phyloP scores from a whole-genome alignment of 768 basidiomycete species.

The Asterophora parasitica region DNA sequence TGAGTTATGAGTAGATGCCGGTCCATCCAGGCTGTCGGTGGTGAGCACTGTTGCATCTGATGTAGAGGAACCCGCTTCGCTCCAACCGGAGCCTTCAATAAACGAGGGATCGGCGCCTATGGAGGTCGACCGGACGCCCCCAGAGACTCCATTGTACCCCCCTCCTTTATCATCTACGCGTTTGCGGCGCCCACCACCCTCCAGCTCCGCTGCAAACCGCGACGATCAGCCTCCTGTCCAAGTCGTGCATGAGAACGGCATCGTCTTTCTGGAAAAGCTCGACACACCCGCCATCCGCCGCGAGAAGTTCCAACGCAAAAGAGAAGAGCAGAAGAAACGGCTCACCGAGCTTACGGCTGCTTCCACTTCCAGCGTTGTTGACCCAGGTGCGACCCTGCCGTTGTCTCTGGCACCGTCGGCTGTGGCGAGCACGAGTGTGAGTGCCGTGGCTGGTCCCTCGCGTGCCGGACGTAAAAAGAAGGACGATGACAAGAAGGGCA shows the following conservation, averaged over 20 bases:
- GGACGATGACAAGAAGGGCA: constrained; percentile 18
- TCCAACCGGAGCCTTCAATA: constrained; percentile 17
- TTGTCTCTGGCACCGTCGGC: background rate
- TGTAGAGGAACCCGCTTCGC: constrained; percentile 19
- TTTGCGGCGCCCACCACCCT: background rate
- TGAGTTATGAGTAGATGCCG: background rate
- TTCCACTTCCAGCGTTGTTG: background rate
- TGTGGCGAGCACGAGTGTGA: no score
- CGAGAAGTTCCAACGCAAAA: constrained; percentile 47
- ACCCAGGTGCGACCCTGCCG: background rate
- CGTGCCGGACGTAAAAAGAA: background rate
- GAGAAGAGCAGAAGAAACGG: constrained; percentile 30
- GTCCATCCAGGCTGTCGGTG: constrained; percentile 31
- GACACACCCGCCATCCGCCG: constrained; percentile 68
- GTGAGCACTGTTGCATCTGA: constrained; percentile 45
- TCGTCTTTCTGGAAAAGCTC: constrained; percentile 62
- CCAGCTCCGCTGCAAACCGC: background rate
- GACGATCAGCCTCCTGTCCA: constrained; percentile 9
- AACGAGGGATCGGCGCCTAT: background rate
- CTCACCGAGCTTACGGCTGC: constrained; percentile 17
- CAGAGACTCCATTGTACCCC: constrained; percentile 4
- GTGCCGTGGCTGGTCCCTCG: background rate
- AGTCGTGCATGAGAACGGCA: constrained; percentile 35
- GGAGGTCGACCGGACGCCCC: background rate
- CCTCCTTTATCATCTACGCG: constrained; percentile 4